These are phyloP conservation scores for Chamaecrista fasciculata DNA, from an alignment of 306 rosid species.

Conservation along the genomic window DNA sequence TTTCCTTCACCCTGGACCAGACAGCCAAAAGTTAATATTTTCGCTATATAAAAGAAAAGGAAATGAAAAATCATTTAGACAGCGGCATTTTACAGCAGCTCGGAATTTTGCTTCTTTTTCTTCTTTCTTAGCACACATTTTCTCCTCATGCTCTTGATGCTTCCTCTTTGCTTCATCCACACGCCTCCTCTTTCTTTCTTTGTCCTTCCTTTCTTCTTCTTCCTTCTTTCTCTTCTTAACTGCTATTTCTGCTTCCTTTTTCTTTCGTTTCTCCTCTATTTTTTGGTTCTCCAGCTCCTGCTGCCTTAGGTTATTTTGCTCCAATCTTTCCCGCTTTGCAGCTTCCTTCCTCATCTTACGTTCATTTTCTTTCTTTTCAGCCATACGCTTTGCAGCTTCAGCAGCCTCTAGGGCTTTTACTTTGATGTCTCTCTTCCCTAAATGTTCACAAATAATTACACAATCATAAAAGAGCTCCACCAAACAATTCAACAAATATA, in stretches of 20 bases:
- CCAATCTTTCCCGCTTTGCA: constrained; percentile 66
- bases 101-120: constrained; percentile 38
- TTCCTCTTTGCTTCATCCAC: constrained; percentile 60
- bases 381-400: constrained; percentile 76
- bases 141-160: constrained; percentile 54
- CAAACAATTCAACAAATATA: not conserved
- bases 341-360: constrained; percentile 89
- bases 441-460: constrained; percentile 26
- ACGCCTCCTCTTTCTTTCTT: constrained; percentile 71
- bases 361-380: constrained; percentile 86
- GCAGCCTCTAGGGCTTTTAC: constrained; percentile 88
- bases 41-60: constrained; percentile 5
- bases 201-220: constrained; percentile 74
- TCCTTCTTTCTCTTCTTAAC: constrained; percentile 86
- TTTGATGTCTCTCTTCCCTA: constrained; percentile 88
- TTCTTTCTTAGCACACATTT: constrained; percentile 56
- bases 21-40: constrained; percentile 29
- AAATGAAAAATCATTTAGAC: constrained; percentile 17
- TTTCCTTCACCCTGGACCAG: constrained; percentile 55
- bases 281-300: too few relatives aligned
- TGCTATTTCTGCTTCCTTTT: constrained; percentile 66
- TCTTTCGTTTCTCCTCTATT: constrained; percentile 74
- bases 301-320: constrained; percentile 58
- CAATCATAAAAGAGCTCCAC: not conserved
- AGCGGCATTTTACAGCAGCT: constrained; percentile 44